These are phyloP conservation scores for Rhodosporidiobolus odoratus DNA, from an alignment of 768 basidiomycete genomes.

Conservation along the genomic window DNA sequence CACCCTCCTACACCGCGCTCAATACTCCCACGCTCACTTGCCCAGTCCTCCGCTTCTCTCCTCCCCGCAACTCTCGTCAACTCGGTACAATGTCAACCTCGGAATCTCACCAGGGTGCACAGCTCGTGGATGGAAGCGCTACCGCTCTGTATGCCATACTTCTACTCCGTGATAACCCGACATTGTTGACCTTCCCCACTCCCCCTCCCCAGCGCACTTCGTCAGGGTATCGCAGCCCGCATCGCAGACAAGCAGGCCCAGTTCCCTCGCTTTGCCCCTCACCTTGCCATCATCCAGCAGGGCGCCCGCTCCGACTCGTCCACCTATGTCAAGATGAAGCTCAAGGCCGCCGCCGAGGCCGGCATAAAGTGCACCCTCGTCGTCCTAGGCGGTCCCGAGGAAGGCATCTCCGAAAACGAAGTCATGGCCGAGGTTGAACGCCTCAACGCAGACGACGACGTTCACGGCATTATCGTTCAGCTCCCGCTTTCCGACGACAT, in stretches of 20 bases:
- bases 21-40: not conserved
- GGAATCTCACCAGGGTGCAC: not conserved
- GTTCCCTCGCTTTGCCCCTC: conserved; percentile 83
- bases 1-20: not conserved
- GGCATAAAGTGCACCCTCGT: conserved; percentile 84
- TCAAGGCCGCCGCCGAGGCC: conserved; percentile 87
- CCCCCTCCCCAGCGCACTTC: conserved; percentile 19
- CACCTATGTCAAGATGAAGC: conserved; percentile 95
- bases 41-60: not conserved
- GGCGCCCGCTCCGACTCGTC: conserved; percentile 84
- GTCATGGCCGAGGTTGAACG: conserved; percentile 64
- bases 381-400: conserved; percentile 45
- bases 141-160: conserved; percentile 21
- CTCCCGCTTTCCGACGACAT: conserved; percentile 84
- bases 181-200: not conserved
- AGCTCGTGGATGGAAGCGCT: conserved; percentile 35
- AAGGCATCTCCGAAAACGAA: conserved; percentile 34
- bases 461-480: conserved; percentile 91
- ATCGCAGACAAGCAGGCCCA: conserved; percentile 61
- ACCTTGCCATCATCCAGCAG: conserved; percentile 87
- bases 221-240: conserved; percentile 32
- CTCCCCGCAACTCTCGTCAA: not conserved
- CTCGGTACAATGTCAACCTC: conserved; percentile 16
- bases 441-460: conserved; percentile 71
- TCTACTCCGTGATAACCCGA: not conserved